Evolutionary conservation across 257 asterid genomes (phyloP), one percentile per base, ranked within the genome.

Genomic region (Verbascum thapsus): DNA sequence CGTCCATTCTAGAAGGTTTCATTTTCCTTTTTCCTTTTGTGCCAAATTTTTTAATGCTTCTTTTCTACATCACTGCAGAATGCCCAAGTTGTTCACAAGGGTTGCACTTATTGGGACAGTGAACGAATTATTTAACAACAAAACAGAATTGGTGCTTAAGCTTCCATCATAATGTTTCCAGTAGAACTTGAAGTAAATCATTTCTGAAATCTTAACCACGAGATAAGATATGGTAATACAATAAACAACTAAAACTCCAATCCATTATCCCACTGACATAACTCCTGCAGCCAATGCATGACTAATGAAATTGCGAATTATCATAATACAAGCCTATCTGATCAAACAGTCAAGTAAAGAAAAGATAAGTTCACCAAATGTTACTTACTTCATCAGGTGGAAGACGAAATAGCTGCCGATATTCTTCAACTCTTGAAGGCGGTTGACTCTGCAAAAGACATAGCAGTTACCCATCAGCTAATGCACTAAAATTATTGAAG

Each of bases 351-450:
- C 41, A 37, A 10, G 10, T 26, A 26, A 35, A 4, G 15, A 13
- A 19, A 6, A 57, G 17, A 59, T 39, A 41, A 3, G 49, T 57
- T 53, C 45, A 34, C 45, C 63, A 45, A 42, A 43, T 35, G 54
- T 63, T 58, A 70, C 94, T 83, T 73, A 94, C 99, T 85, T 94
- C 99, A 47, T 90, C 92, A 43, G 76, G 79, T 56, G 96, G 97
- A 68, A 94, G 96, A 53, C 87, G 95, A 70, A 94, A 94, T 66
- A 94, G 79, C 63, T 87, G 96, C 67, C 99, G 82, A 57, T 90
- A 94, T 73, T 94, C 99, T 87, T 94, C 97, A 73, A 82, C 87
- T 81, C 72, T 90, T 65, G 94, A 68, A 71, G 73, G 65, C 16
- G 42, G 64, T 48, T 72, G 92, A 76, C 73, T 69, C 99, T 94